A percentile compares a stretch with the other conserved stretches of the same genome.
phyloP scores from a whole-genome alignment of 2,329 filamentous ascomycete genomes.

The Aspergillus versicolor region DNA sequence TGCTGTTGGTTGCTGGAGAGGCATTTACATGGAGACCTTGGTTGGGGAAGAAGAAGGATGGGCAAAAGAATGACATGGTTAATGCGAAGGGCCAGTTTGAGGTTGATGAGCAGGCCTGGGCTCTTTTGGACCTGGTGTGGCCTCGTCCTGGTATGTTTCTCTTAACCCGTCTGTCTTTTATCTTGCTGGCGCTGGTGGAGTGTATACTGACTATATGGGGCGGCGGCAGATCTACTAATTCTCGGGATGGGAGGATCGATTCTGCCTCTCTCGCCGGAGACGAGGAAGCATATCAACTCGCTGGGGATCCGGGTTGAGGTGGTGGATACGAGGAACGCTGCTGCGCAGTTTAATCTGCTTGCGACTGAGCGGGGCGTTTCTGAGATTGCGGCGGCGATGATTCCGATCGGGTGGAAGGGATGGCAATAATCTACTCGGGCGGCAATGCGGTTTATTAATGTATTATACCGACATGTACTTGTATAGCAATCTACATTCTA shows the following conservation, averaged over 20 bases:
- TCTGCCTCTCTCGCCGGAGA: conserved; percentile 72
- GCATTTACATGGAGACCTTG: conserved; percentile 88
- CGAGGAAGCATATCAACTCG: conserved; percentile 68
- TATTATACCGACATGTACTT: neutral
- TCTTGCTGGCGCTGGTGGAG: neutral
- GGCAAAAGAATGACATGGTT: conserved; percentile 52
- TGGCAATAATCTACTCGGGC: conserved; percentile 6
- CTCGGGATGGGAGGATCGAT: conserved; percentile 80
- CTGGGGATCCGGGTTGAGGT: conserved; percentile 85
- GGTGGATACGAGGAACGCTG: conserved; percentile 88
- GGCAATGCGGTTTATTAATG: neutral
- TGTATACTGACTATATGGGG: neutral
- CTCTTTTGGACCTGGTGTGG: conserved; percentile 74
- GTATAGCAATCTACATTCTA: neutral
- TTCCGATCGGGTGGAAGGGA: conserved; percentile 79
- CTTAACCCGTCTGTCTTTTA: conserved; percentile 2
- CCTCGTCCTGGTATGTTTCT: conserved; percentile 74
- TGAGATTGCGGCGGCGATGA: conserved; percentile 81
- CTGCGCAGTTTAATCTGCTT: conserved; percentile 89
- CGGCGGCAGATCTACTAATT: conserved; percentile 54
- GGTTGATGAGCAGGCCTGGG: conserved; percentile 68
- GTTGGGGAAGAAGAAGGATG: conserved; percentile 47
- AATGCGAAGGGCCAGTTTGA: conserved; percentile 84
- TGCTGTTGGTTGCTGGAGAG: conserved; percentile 80
- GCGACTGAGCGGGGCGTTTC: conserved; percentile 88